Base-by-base conservation (phyloP, 352 stramenopile species). In the Hyaloperonospora brassicae region DNA sequence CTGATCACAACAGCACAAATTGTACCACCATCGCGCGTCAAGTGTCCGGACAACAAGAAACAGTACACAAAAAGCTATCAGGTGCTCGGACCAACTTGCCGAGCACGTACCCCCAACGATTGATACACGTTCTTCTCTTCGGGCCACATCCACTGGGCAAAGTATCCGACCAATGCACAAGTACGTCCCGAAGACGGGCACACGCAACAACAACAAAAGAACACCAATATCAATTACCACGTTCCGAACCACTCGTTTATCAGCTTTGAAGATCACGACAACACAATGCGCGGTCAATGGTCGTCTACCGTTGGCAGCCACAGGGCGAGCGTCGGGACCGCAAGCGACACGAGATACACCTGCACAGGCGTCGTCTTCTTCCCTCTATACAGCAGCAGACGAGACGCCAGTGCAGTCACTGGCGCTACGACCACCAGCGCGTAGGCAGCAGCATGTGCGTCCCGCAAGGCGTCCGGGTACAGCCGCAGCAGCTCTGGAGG, bases 351-450 rank as follows among this genome's bases (percentile, higher is more conserved):
- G 6, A 80, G 35, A 44, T 82, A 59, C 38, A 83, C 68, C 21
- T 76, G 66, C 14, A 55, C 13, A 10, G 61, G 65, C 43, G 72
- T 76, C 27, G 71, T 82, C 27, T 64, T 66, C 62, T 71, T 76
- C 2, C 72, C 72, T 4, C 70, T 59, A 10, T 41, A 47, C 21
- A 78, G 44, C 36, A 85, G 53, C 47, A 71, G 55, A 25, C 52
- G 53, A 0, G 68, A 72, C 14, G 60, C 66, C 0, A 87, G 52
- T 10, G 61, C 47, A 12, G 52, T 68, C 22, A 78, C 12, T 3
- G 74, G 74, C 5, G 64, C 64, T 41, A 86, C 66, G 0, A 86
- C 59, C 23, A 83, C 50, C 31, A 87, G 62, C 40, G 63, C 47
- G 31, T 81, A 84, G 7, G 56, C 64, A 5, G 74, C 72, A 12